Evolutionary conservation across 495 filamentous ascomycete species (phyloP), one percentile per base, ranked within the genome.

Genomic region (Penicillium lagena): DNA sequence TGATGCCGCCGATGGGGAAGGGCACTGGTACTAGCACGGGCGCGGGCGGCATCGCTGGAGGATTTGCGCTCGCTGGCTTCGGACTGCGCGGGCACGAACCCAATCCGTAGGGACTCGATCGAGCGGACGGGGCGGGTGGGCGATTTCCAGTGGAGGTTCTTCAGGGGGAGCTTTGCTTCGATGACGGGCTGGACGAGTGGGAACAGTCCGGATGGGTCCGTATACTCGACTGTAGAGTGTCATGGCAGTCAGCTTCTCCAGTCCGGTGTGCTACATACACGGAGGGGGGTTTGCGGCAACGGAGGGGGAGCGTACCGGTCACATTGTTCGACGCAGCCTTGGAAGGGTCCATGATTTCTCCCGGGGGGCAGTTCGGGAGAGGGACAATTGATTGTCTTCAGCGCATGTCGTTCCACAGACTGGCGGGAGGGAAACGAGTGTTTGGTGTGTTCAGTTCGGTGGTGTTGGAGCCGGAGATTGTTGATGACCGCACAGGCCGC

Each of bases 121-220:
- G 91, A 95, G 39, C 93, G 82, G 33, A 95, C 71, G 9, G 94
- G 91, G 9, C 93, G 84, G 22, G 82, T 83, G 37, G 93, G 85
- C 7, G 94, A 95, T 62, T 95, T 93, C 93, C 93, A 98, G 59
- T 96, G 86, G 37, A 98, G 81, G 59, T 96, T 91, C 42, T 82
- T 83, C n/a, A 98, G 74, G 9, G 93, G 93, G 4, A 98, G 76
- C 35, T 89, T 83, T 39, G 82, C 68, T 36, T 85, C 77, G 45
- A 97, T 74, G 45, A 88, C 75, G 1, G 84, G 72, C 9, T 86
- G 83, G n/a, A 97, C 68, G 12, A 87, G 73, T 44, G 85, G 80
- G 57, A 89, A 97, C 40, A 95, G 75, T 40, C 84, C 85, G 50
- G 83, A 85, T 11, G 94, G 91, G 64, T 98, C 93, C 67, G 83